phyloP scores from a whole-genome alignment of 1,284 basidiomycete genomes.

The Papiliotrema nemorosa region DNA sequence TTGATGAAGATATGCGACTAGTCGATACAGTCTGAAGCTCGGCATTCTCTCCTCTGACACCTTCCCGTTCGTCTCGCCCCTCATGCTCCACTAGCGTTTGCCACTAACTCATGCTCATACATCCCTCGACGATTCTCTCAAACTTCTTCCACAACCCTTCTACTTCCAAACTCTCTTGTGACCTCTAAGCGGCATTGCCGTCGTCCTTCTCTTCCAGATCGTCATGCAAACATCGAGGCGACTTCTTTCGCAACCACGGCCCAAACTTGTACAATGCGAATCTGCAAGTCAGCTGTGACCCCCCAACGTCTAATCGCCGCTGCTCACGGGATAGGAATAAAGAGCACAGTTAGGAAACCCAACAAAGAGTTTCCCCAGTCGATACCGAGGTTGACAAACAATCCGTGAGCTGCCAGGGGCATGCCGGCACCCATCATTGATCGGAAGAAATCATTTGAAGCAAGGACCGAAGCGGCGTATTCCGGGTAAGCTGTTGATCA shows the following conservation, averaged over 20 bases:
- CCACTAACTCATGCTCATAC: too few relatives aligned
- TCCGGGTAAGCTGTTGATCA: conserved; percentile 20
- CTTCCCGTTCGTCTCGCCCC: too few relatives aligned
- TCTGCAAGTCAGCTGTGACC: background rate
- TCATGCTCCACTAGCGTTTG: too few relatives aligned
- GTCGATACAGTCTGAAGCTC: too few relatives aligned
- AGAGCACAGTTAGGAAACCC: conserved; percentile 34
- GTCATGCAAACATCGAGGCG: conserved; percentile 10
- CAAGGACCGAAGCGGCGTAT: conserved; percentile 35
- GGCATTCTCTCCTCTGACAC: too few relatives aligned
- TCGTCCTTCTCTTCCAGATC: conserved; percentile 4
- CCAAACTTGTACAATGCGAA: conserved; percentile 13
- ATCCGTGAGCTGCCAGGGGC: conserved; percentile 43
- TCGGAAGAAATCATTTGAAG: conserved; percentile 49
- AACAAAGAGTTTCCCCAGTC: conserved; percentile 46
- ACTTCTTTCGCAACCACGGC: conserved; percentile 5
- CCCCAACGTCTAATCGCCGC: background rate
- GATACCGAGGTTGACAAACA: conserved; percentile 48
- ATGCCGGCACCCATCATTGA: conserved; percentile 48
- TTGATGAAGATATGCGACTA: too few relatives aligned
- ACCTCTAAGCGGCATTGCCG: background rate
- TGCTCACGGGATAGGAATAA: conserved; percentile 32
- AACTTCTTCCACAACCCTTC: too few relatives aligned
- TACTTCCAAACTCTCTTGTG: too few relatives aligned
- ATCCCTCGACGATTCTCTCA: too few relatives aligned